A percentile compares a stretch with the other conserved stretches of the same genome.
Evolutionary conservation across 192 early-diverging fungal genomes (phyloP).

Genomic region (Gigaspora rosea): DNA sequence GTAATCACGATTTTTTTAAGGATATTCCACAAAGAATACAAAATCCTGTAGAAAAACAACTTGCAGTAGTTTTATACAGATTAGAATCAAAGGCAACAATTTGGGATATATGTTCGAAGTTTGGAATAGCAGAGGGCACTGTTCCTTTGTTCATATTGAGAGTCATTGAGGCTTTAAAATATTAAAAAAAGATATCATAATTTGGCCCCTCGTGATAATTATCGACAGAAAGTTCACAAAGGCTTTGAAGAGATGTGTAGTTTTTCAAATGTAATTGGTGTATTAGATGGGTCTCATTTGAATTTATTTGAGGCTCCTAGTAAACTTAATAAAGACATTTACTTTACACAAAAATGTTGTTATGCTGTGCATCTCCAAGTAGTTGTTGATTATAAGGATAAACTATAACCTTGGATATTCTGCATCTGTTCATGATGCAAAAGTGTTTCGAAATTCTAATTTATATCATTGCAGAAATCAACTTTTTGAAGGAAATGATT

Average conservation of each 20-base stretch:
- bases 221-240: background rate
- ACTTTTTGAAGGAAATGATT: background rate
- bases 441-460: background rate
- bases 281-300: too few relatives aligned
- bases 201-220: background rate
- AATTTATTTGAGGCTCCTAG: background rate
- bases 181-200: background rate
- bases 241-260: background rate
- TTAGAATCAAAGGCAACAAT: background rate
- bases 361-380: background rate
- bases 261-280: background rate
- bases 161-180: background rate
- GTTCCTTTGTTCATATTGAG: background rate
- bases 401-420: background rate
- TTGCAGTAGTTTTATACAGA: background rate
- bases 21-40: background rate
- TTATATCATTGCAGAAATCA: background rate
- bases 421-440: constrained; percentile 1
- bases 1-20: background rate
- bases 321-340: background rate
- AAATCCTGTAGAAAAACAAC: background rate
- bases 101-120: background rate
- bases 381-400: background rate
- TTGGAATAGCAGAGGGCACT: background rate
- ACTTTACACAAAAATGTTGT: background rate